Evolutionary conservation across 768 basidiomycete species (phyloP), one percentile per base, ranked within the genome.

Genomic region (Mrakia frigida): DNA sequence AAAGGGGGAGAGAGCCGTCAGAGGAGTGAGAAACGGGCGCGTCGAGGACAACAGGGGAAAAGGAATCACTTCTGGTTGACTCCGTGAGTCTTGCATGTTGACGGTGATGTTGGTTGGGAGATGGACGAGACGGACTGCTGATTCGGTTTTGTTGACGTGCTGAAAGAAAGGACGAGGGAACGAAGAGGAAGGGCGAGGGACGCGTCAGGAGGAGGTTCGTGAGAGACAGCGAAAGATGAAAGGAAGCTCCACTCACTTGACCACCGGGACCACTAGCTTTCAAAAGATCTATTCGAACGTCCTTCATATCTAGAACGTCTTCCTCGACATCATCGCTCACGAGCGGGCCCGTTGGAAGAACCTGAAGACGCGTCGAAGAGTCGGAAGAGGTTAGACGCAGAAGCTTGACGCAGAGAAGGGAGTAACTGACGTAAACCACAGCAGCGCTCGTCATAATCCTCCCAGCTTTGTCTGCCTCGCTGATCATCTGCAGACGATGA

Each of bases 61-160:
- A 6, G 21, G 33, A 28, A 25, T 56, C 28, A 72, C 71, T 33
- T 72, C 71, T 16, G 71, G 31, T 52, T 74, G 73, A 46, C 61
- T 67, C n/a, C 73, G 43, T 16, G 61, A 67, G 7, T 74, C 63
- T 13, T 74, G 73, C 73, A 74, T 74, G 11, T 37, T 37, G 11
- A 74, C 73, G n/a, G 41, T 31, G 74, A 98, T 90, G 0, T 95
- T 94, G 6, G 93, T 92, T 0, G 97, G 96, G 25, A 92, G 84
- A 81, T 99, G 97, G 0, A 94, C 96, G 56, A 98, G 83, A 0
- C 97, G 90, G 28, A 99, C 94, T 2, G 97, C 96, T 3, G 96
- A 98, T 84, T 99, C 97, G 0, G 96, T 98, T 87, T 91, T 93
- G 85, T 99, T 99, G 81, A 98, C 97, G 84, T 98, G 96, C 91